Evolutionary conservation across 1,284 basidiomycete genomes (phyloP), one percentile per base, ranked within the genome.

Genomic region (Tausonia pullulans): DNA sequence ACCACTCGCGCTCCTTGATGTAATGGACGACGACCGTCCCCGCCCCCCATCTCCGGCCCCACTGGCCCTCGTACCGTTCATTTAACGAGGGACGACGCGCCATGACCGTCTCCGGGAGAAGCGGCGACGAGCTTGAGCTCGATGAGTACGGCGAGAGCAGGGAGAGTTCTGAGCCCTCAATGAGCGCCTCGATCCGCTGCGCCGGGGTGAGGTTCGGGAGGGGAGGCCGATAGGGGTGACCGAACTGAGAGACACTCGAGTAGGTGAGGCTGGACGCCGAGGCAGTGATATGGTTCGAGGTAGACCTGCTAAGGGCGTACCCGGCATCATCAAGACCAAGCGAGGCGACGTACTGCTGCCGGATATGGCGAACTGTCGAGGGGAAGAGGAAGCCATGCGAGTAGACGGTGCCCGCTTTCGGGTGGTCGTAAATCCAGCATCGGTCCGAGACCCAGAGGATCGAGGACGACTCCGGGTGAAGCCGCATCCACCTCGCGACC

Each of bases 381-480:
- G 95, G 95, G 78, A 94, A 98, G n/a, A 98, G 77, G 79, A 91
- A 98, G 0, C 95, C 95, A 76, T 97, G 95, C 4, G 91, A 86
- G 74, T 98, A 90, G 83, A 93, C 90, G 27, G 94, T 97, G 58
- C 88, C 87, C 3, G 88, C 85, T 61, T 91, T 87, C 0, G 95
- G 95, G 76, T 97, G 94, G 75, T 98, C 95, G 76, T 98, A 97
- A 69, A 98, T 92, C 90, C 91, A 97, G 76, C 95, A 98, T 43
- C 86, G 84, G 74, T 98, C 95, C 70, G 89, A 87, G 44, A 83
- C 82, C 92, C 92, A 98, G 62, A 90, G 83, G 50, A 98, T 84
- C 69, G 86, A 81, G 48, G 82, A 78, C 10, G 86, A 83, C 58
- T 86, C 83, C 0, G 95, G 95, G 77, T 98, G 94, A 65, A 86